Evolutionary conservation across 2,329 filamentous ascomycete genomes (phyloP).

Genomic region (Fusarium pseudoanthophilum): DNA sequence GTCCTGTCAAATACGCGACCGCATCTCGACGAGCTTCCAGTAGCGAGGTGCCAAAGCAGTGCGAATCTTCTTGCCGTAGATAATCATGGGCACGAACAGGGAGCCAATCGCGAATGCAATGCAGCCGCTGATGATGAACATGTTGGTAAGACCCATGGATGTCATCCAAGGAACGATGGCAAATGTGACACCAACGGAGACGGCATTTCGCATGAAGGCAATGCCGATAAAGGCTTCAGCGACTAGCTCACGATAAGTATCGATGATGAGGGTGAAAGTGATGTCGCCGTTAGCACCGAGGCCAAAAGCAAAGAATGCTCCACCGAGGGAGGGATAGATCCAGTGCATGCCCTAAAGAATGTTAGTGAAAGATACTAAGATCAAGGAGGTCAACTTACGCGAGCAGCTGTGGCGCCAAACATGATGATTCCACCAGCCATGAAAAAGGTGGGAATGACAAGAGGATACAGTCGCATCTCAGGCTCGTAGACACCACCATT

Average conservation of each 20-base stretch:
- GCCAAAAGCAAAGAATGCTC: slow-evolving; percentile 52
- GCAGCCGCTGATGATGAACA: slow-evolving; percentile 43
- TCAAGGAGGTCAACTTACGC: slow-evolving; percentile 37
- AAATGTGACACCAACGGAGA: slow-evolving; percentile 46
- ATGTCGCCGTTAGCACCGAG: slow-evolving; percentile 53
- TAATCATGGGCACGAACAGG: slow-evolving; percentile 45
- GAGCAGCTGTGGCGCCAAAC: slow-evolving; percentile 52
- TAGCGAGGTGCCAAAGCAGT: slow-evolving; percentile 37
- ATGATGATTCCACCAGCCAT: slow-evolving; percentile 53
- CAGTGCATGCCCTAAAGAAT: slow-evolving; percentile 54
- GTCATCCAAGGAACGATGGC: slow-evolving; percentile 47
- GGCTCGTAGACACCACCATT: slow-evolving; percentile 57
- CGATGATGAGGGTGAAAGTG: slow-evolving; percentile 50
- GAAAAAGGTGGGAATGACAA: slow-evolving; percentile 45
- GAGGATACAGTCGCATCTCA: slow-evolving; percentile 54
- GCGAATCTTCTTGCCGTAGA: slow-evolving; percentile 48
- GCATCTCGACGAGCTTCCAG: slow-evolving; percentile 36
- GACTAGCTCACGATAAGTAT: slow-evolving; percentile 48
- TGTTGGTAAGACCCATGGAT: slow-evolving; percentile 45
- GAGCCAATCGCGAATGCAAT: slow-evolving; percentile 41
- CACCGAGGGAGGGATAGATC: slow-evolving; percentile 53
- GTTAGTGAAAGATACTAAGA: not conserved
- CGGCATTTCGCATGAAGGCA: slow-evolving; percentile 47
- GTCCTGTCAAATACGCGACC: slow-evolving; percentile 21
- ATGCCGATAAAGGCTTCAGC: slow-evolving; percentile 48